Conservation (phyloP, 2,329 filamentous ascomycete species). For the Penicillium concentricum region DNA sequence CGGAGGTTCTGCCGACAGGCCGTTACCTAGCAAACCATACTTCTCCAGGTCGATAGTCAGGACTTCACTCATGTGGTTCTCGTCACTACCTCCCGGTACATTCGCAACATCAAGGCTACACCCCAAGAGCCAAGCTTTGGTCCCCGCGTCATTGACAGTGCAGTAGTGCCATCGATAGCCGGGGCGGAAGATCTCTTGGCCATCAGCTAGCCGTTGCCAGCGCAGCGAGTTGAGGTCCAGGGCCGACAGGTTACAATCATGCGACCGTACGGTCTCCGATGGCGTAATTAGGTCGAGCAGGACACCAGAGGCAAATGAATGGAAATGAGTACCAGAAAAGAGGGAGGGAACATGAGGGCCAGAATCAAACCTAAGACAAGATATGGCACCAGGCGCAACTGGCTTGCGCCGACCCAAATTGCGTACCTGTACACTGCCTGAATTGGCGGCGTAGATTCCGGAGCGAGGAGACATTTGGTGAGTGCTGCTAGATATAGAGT, state of each 20-base stretch:
- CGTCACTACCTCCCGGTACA: conserved; percentile 68
- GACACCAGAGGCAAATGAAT: conserved; percentile 88
- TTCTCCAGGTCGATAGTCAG: conserved; percentile 89
- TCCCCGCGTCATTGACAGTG: conserved; percentile 90
- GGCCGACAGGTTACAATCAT: conserved; percentile 86
- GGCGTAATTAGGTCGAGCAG: conserved; percentile 93
- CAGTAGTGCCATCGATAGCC: conserved; percentile 99
- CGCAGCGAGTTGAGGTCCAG: conserved; percentile 82
- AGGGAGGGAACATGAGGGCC: conserved; percentile 84
- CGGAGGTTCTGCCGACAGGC: conserved; percentile 57
- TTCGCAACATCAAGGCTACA: conserved; percentile 74
- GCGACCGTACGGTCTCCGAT: conserved; percentile 78
- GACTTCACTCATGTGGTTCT: conserved; percentile 92
- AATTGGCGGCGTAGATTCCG: conserved; percentile 69
- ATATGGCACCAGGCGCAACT: conserved; percentile 80
- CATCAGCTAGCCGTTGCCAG: conserved; percentile 94
- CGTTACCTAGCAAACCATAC: conserved; percentile 86
- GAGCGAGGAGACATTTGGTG: conserved; percentile 40
- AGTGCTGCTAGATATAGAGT: conserved; percentile 33
- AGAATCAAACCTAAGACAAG: conserved; percentile 83
- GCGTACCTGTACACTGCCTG: conserved; percentile 59
- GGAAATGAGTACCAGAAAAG: conserved; percentile 89
- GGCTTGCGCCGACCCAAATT: conserved; percentile 51
- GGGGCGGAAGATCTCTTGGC: conserved; percentile 84
- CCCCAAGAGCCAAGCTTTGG: conserved; percentile 94